Conservation (phyloP, 1,139 yeast species). For the Geotrichum macrosporum region DNA sequence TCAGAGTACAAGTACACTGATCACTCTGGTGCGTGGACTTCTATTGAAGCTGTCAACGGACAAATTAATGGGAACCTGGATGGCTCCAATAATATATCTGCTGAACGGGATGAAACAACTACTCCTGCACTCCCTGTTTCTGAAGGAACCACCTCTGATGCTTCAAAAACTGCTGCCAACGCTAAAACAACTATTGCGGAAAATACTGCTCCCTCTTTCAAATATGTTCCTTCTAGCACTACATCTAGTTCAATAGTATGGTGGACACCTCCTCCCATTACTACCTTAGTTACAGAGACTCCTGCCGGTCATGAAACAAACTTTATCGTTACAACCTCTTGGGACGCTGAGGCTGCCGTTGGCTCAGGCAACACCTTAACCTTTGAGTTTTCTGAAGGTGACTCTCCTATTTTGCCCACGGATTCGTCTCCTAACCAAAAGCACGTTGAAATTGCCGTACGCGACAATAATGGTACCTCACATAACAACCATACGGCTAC, state of each 20-base stretch:
- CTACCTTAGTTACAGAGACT: slow-evolving; percentile 8
- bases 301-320: slow-evolving; percentile 6
- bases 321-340: slow-evolving; percentile 12
- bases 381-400: slow-evolving; percentile 17
- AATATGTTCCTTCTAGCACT: slow-evolving; percentile 14
- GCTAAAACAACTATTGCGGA: slow-evolving; percentile 22
- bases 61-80: slow-evolving; percentile 55
- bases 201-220: slow-evolving; percentile 18
- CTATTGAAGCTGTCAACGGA: slow-evolving; percentile 64
- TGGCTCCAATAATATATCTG: slow-evolving; percentile 14
- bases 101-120: neutral
- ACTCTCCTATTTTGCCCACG: no score
- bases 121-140: slow-evolving; percentile 19
- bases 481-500: no score
- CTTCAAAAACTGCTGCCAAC: slow-evolving; percentile 19
- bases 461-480: no score
- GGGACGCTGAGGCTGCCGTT: slow-evolving; percentile 8
- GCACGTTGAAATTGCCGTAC: neutral
- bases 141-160: slow-evolving; percentile 17
- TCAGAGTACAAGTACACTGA: slow-evolving; percentile 60
- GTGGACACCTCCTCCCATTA: slow-evolving; percentile 13
- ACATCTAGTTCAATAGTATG: no score
- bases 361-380: slow-evolving; percentile 2
- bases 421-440: no score
- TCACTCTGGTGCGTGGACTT: slow-evolving; percentile 60